Evolutionary conservation across 2,329 filamentous ascomycete genomes (phyloP).

Genomic region (Madurella fahalii): DNA sequence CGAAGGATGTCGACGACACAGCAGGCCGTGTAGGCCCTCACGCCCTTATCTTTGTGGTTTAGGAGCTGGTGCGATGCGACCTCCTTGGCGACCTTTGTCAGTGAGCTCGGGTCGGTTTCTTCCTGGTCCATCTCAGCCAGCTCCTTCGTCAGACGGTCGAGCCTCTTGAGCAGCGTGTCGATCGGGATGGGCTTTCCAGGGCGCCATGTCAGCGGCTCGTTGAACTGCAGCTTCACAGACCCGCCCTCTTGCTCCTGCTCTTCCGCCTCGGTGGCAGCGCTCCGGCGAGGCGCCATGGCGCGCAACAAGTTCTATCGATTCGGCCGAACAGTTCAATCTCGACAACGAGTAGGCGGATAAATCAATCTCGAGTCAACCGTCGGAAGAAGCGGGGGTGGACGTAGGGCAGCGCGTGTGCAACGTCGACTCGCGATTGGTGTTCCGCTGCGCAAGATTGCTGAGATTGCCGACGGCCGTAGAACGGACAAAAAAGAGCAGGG

Average conservation of each 20-base stretch:
- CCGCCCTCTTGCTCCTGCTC: conserved; percentile 39
- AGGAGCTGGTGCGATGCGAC: conserved; percentile 78
- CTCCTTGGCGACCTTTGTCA: conserved; percentile 78
- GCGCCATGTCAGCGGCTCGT: conserved; percentile 84
- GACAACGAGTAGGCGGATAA: background rate
- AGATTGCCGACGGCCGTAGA: background rate
- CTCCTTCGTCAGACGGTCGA: conserved; percentile 78
- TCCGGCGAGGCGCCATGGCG: conserved; percentile 40
- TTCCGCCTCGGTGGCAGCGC: conserved; percentile 37
- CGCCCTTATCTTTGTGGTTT: conserved; percentile 87
- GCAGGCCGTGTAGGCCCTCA: conserved; percentile 81
- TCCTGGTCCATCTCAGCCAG: conserved; percentile 84
- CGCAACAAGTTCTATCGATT: conserved; percentile 9
- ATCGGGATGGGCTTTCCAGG: conserved; percentile 86
- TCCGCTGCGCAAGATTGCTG: background rate
- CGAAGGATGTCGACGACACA: conserved; percentile 92
- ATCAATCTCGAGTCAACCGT: background rate
- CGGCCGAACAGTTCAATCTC: background rate
- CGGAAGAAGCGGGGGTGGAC: background rate
- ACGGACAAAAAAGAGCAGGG: background rate
- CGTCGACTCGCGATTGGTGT: background rate
- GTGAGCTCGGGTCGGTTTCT: conserved; percentile 74
- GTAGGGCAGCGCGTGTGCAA: background rate
- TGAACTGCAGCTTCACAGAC: conserved; percentile 63
- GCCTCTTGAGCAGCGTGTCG: conserved; percentile 72